Conservation (phyloP, 148 eudicot species). For the Talinum fruticosum region DNA sequence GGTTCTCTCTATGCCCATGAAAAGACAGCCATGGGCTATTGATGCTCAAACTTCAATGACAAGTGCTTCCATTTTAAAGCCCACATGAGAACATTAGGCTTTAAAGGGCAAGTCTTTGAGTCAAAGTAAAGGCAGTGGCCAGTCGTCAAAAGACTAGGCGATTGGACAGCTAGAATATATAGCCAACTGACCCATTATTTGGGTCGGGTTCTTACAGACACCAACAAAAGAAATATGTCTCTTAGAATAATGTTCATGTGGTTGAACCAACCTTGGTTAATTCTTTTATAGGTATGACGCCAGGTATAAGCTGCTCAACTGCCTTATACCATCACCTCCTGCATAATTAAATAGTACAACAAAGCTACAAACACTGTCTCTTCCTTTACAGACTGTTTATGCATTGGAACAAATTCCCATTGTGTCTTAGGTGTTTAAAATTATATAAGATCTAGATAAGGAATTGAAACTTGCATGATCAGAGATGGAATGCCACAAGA, state of each 20-base stretch:
- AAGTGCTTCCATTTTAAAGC: too few relatives aligned
- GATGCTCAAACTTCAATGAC: too few relatives aligned
- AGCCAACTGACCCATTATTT: too few relatives aligned
- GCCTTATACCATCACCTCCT: too few relatives aligned
- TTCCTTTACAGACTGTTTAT: not conserved
- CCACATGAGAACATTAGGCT: too few relatives aligned
- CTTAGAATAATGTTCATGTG: not conserved
- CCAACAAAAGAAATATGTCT: not conserved
- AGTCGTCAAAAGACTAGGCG: too few relatives aligned
- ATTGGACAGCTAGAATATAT: too few relatives aligned
- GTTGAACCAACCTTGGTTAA: not conserved
- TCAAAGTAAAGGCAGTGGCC: too few relatives aligned
- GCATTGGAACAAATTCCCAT: not conserved
- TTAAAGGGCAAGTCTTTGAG: too few relatives aligned
- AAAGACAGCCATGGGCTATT: too few relatives aligned
- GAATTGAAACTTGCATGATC: not conserved
- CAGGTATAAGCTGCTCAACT: not conserved
- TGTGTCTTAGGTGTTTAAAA: not conserved
- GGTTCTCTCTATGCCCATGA: too few relatives aligned
- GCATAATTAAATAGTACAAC: not conserved
- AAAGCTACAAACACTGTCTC: not conserved
- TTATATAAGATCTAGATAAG: not conserved
- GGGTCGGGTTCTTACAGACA: too few relatives aligned
- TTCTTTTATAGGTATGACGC: not conserved
- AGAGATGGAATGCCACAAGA: not conserved